phyloP scores from a whole-genome alignment of 257 asterid species.

The Ophiorrhiza pumila region DNA sequence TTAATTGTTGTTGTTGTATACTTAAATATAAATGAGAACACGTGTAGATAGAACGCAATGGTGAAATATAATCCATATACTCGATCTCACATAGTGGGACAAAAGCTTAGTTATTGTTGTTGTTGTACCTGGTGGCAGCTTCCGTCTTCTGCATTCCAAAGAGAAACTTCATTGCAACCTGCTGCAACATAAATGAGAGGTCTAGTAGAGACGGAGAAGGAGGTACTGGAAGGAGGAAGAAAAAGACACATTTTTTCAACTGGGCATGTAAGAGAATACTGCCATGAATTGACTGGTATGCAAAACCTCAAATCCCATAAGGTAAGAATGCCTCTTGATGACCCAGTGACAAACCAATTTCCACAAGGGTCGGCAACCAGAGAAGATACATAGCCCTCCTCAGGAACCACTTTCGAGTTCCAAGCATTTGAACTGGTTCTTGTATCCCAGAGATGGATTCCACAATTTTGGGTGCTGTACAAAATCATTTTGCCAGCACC shows the following conservation, averaged over 20 bases:
- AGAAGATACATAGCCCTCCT: conserved; percentile 84
- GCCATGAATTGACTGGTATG: conserved; percentile 95
- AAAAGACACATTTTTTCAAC: conserved; percentile 90
- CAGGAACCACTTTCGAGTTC: conserved; percentile 78
- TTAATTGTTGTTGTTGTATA: too few relatives aligned
- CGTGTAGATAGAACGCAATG: too few relatives aligned
- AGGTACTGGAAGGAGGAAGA: conserved; percentile 80
- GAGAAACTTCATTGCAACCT: conserved; percentile 94
- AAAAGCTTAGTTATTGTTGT: too few relatives aligned
- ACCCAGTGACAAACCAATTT: conserved; percentile 97
- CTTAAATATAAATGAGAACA: too few relatives aligned
- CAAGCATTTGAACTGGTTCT: conserved; percentile 69
- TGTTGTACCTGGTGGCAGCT: conserved; percentile 99
- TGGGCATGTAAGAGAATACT: conserved; percentile 74
- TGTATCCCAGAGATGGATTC: conserved; percentile 91
- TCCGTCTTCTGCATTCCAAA: conserved; percentile 97
- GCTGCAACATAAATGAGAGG: conserved; percentile 98
- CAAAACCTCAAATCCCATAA: conserved; percentile 98
- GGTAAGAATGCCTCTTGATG: conserved; percentile 95
- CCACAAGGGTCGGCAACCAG: conserved; percentile 94
- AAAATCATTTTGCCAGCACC: conserved; percentile 65
- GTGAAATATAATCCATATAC: too few relatives aligned
- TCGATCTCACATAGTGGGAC: too few relatives aligned
- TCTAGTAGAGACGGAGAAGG: conserved; percentile 78
- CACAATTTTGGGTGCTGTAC: conserved; percentile 86